A percentile compares a stretch with the other conserved stretches of the same genome.
phyloP scores from a whole-genome alignment of 768 basidiomycete species.

The Tricholoma sp. region DNA sequence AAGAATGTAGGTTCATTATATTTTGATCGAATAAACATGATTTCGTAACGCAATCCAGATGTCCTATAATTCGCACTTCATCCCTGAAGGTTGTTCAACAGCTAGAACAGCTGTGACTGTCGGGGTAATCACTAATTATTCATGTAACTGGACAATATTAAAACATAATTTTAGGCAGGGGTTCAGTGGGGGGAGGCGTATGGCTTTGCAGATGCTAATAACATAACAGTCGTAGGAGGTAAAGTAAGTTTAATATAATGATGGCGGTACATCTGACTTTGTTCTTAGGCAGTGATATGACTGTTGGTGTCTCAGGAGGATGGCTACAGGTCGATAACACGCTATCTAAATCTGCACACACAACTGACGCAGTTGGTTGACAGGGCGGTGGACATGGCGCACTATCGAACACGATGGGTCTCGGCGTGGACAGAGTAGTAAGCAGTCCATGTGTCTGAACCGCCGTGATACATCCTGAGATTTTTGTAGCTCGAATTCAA shows the following conservation, averaged over 20 bases:
- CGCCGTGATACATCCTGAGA: not conserved
- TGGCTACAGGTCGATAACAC: conserved; percentile 29
- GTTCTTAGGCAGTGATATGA: conserved; percentile 30
- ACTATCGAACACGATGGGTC: conserved; percentile 39
- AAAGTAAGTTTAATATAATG: not conserved
- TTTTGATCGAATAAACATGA: not conserved
- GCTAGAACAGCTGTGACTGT: conserved; percentile 28
- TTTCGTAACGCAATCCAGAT: conserved; percentile 19
- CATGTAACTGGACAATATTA: not conserved
- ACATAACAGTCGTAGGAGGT: conserved; percentile 43
- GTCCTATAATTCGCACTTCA: conserved; percentile 27
- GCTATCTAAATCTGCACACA: not conserved
- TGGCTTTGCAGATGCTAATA: conserved; percentile 37
- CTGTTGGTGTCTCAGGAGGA: conserved; percentile 38
- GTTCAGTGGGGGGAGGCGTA: conserved; percentile 41
- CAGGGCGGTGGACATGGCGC: conserved; percentile 42
- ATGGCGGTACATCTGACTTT: not conserved
- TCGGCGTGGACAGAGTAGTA: conserved; percentile 43
- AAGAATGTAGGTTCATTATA: conserved; percentile 23
- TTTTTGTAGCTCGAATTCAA: conserved; percentile 38
- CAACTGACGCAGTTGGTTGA: not conserved
- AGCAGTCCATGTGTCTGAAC: conserved; percentile 4
- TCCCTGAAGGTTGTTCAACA: conserved; percentile 29
- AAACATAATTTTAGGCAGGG: conserved; percentile 29
- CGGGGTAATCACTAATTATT: conserved; percentile 20